These are phyloP conservation scores for Blastomyces silverae DNA, from an alignment of 2,329 filamentous ascomycete genomes.

Conservation along the genomic window DNA sequence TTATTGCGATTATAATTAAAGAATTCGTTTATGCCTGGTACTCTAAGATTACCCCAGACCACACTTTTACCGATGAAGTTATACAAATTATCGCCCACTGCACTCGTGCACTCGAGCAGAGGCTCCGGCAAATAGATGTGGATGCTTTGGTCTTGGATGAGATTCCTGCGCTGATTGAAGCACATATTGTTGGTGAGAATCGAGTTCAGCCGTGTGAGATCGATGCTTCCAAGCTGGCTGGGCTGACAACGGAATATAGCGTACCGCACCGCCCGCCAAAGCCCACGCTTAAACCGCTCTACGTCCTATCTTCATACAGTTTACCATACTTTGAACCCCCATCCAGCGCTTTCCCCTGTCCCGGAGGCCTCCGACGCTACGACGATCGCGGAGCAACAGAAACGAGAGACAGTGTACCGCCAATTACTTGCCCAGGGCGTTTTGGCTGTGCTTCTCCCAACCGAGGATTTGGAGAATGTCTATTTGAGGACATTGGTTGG, in stretches of 20 bases:
- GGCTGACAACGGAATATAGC: slow-evolving; percentile 46
- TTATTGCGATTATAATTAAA: slow-evolving; percentile 80
- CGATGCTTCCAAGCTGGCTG: slow-evolving; percentile 6
- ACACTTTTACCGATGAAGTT: slow-evolving; percentile 78
- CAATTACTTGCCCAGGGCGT: slow-evolving; percentile 79
- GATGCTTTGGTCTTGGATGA: slow-evolving; percentile 81
- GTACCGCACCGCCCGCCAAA: slow-evolving; percentile 61
- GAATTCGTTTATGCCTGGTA: slow-evolving; percentile 95
- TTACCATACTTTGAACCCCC: slow-evolving; percentile 77
- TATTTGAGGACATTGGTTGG: slow-evolving; percentile 76
- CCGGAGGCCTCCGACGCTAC: slow-evolving; percentile 52
- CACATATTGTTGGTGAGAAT: slow-evolving; percentile 58
- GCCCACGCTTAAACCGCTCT: slow-evolving; percentile 54
- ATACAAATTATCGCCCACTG: slow-evolving; percentile 88
- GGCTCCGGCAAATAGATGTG: slow-evolving; percentile 73
- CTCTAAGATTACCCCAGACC: slow-evolving; percentile 81
- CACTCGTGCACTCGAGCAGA: slow-evolving; percentile 78
- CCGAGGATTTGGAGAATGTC: slow-evolving; percentile 83
- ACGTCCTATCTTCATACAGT: slow-evolving; percentile 58
- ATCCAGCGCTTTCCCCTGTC: slow-evolving; percentile 72
- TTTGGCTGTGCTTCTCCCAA: slow-evolving; percentile 76
- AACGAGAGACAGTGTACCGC: slow-evolving; percentile 77
- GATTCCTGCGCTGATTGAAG: slow-evolving; percentile 71
- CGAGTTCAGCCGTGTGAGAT: background rate
- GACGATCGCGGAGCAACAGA: slow-evolving; percentile 54